Evolutionary conservation across 257 asterid species (phyloP).

Genomic region (Coffea eugenioides): DNA sequence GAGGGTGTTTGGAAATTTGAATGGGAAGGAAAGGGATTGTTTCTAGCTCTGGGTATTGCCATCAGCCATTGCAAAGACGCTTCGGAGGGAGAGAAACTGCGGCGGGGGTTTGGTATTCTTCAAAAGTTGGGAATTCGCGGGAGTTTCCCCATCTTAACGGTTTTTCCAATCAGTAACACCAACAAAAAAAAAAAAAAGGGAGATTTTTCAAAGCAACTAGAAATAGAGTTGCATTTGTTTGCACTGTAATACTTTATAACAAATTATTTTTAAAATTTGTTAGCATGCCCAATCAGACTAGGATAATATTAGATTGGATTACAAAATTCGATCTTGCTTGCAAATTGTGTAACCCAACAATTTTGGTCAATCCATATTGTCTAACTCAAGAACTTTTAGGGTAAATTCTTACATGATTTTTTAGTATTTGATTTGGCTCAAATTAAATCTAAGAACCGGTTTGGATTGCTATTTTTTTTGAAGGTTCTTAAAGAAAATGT

Average conservation of each 20-base stretch:
- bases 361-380: too few species aligned
- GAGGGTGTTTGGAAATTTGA: constrained; percentile 36
- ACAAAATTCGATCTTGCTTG: too few species aligned
- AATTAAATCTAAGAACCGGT: background rate
- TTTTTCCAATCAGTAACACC: background rate
- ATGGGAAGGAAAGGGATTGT: constrained; percentile 48
- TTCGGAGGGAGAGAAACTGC: background rate
- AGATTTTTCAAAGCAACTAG: too few species aligned
- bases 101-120: constrained; percentile 63
- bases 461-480: too few species aligned
- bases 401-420: background rate
- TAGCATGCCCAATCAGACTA: too few species aligned
- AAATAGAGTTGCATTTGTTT: too few species aligned
- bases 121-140: constrained; percentile 58
- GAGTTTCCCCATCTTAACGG: constrained; percentile 37
- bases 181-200: too few species aligned
- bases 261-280: too few species aligned
- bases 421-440: background rate
- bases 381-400: background rate
- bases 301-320: too few species aligned
- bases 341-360: too few species aligned
- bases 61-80: background rate
- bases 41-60: constrained; percentile 19
- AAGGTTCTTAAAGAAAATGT: too few species aligned
- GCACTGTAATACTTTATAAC: too few species aligned